These are phyloP conservation scores for Candida golubevii DNA, from an alignment of 805 yeast species.

Conservation along the genomic window DNA sequence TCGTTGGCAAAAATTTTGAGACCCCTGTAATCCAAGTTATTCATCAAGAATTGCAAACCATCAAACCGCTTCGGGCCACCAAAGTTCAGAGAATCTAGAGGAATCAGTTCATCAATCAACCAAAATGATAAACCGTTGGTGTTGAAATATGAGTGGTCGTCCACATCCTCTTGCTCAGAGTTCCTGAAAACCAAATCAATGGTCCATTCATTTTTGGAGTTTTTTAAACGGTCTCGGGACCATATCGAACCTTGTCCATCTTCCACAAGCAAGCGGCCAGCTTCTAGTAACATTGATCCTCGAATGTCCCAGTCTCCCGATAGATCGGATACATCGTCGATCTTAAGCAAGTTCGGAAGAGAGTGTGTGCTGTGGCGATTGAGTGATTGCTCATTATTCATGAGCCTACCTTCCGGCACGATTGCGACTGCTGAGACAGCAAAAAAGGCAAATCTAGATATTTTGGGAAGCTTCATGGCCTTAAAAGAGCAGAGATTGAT, in stretches of 20 bases:
- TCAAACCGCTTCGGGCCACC: slow-evolving; percentile 56
- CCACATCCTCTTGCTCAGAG: slow-evolving; percentile 36
- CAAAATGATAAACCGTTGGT: slow-evolving; percentile 59
- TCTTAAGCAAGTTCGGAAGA: slow-evolving; percentile 34
- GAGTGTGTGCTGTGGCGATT: slow-evolving; percentile 19
- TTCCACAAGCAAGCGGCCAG: slow-evolving; percentile 47
- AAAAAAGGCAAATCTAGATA: not conserved
- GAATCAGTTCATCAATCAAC: slow-evolving; percentile 35
- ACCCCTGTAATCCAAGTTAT: slow-evolving; percentile 46
- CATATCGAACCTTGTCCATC: slow-evolving; percentile 43
- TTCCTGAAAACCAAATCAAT: slow-evolving; percentile 62
- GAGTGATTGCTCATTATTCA: slow-evolving; percentile 5
- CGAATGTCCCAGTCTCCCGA: slow-evolving; percentile 34
- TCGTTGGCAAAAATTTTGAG: slow-evolving; percentile 59
- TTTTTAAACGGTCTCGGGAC: slow-evolving; percentile 27
- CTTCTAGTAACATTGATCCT: slow-evolving; percentile 40
- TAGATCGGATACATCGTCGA: slow-evolving; percentile 24
- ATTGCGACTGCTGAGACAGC: slow-evolving; percentile 12
- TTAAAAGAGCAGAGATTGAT: no score
- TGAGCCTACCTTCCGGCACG: slow-evolving; percentile 15
- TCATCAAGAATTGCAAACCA: slow-evolving; percentile 61
- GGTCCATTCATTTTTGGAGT: slow-evolving; percentile 43
- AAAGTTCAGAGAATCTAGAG: slow-evolving; percentile 31
- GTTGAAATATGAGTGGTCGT: slow-evolving; percentile 24
- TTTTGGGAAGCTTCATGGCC: slow-evolving; percentile 1